phyloP scores from a whole-genome alignment of 805 yeast species.

The Candida vaughaniae region DNA sequence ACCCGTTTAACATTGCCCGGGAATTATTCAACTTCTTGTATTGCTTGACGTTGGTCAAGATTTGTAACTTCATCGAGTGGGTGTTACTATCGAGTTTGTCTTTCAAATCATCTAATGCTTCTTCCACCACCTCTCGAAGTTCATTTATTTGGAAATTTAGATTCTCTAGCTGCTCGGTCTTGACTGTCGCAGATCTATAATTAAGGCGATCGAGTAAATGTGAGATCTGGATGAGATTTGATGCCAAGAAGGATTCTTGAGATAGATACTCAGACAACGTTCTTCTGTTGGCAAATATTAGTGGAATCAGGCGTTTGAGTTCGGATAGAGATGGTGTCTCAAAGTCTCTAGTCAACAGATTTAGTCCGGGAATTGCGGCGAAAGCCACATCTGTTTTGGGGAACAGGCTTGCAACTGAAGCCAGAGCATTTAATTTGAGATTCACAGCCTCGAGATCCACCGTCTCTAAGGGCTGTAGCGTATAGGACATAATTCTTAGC shows the following conservation, averaged over 20 bases:
- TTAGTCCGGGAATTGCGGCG: no score
- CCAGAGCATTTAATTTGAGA: no score
- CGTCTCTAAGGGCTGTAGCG: no score
- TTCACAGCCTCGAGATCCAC: not conserved
- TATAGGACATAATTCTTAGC: no score
- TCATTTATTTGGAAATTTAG: constrained; percentile 4
- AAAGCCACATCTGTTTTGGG: no score
- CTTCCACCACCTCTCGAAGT: constrained; percentile 6
- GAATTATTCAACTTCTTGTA: constrained; percentile 12
- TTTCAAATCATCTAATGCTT: not conserved
- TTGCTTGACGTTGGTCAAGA: constrained; percentile 12
- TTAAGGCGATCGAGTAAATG: constrained; percentile 2
- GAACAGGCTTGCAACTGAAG: no score
- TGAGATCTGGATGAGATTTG: constrained; percentile 7
- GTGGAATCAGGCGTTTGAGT: constrained; percentile 10
- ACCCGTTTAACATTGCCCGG: constrained; percentile 12
- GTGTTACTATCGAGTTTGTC: constrained; percentile 3
- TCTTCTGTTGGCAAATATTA: constrained; percentile 8
- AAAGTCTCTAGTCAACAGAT: no score
- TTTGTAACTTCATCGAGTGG: constrained; percentile 10
- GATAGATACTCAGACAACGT: constrained; percentile 9
- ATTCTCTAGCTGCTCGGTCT: not conserved
- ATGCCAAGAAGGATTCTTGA: constrained; percentile 12
- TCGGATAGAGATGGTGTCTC: constrained; percentile 13
- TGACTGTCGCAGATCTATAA: not conserved